Percentiles rank a stretch among this genome's conserved stretches.
Evolutionary conservation across 768 basidiomycete species (phyloP).

Genomic region (Pisolithus sp.): DNA sequence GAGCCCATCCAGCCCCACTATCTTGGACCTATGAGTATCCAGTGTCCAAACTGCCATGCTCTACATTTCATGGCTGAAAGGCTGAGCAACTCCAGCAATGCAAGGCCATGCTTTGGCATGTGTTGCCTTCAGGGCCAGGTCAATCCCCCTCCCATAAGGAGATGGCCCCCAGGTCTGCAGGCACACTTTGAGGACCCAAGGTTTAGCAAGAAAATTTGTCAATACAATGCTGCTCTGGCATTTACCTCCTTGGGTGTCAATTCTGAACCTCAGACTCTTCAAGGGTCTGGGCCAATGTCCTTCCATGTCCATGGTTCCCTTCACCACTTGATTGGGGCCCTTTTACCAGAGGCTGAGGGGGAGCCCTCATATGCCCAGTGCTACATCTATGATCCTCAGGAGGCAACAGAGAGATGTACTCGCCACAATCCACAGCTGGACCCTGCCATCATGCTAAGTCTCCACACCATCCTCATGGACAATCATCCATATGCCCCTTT

Average conservation of each 20-base stretch:
- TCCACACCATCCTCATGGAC: slow-evolving; percentile 17
- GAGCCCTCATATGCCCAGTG: slow-evolving; percentile 32
- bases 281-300: slow-evolving; percentile 14
- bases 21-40: slow-evolving; percentile 5
- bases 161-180: slow-evolving; percentile 8
- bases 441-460: slow-evolving; percentile 13
- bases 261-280: slow-evolving; percentile 18
- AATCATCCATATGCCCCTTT: slow-evolving; percentile 23
- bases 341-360: slow-evolving; percentile 15
- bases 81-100: neutral
- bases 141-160: slow-evolving; percentile 8
- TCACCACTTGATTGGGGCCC: slow-evolving; percentile 26
- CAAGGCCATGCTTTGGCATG: slow-evolving; percentile 12
- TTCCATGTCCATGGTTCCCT: slow-evolving; percentile 28
- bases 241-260: slow-evolving; percentile 35
- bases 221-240: slow-evolving; percentile 34
- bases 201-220: slow-evolving; percentile 30
- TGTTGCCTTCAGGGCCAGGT: slow-evolving; percentile 25
- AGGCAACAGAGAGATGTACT: slow-evolving; percentile 17
- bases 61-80: slow-evolving; percentile 13
- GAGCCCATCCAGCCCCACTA: slow-evolving; percentile 7
- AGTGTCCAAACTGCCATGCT: slow-evolving; percentile 15
- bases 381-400: slow-evolving; percentile 21
- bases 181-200: slow-evolving; percentile 5
- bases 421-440: slow-evolving; percentile 20